Conservation (phyloP, 495 filamentous ascomycete species). For the Penicillium cataractarum region DNA sequence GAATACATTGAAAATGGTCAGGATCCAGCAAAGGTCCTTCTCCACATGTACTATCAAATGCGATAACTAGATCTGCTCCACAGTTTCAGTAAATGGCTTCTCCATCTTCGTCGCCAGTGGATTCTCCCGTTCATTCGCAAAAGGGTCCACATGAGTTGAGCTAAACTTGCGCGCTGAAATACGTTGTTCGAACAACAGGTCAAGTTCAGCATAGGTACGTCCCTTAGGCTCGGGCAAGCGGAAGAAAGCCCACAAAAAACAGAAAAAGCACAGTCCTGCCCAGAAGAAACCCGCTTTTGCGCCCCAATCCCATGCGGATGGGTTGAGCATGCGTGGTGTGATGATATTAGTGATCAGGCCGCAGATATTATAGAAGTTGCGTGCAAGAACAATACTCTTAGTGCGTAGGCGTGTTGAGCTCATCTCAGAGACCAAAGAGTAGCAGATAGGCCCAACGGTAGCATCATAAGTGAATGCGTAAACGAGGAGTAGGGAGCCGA, state of each 20-base stretch:
- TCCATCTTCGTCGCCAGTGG: not conserved
- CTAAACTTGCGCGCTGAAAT: slow-evolving; percentile 36
- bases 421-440: slow-evolving; percentile 64
- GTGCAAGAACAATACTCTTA: slow-evolving; percentile 65
- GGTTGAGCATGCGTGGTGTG: slow-evolving; percentile 70
- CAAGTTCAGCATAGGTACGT: slow-evolving; percentile 62
- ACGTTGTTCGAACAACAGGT: slow-evolving; percentile 42
- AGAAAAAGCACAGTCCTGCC: slow-evolving; percentile 53
- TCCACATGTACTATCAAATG: not conserved
- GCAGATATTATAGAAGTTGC: slow-evolving; percentile 58
- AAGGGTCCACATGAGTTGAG: slow-evolving; percentile 13
- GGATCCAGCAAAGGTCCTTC: not conserved
- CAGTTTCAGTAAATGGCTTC: not conserved
- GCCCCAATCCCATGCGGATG: slow-evolving; percentile 62
- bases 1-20: not conserved
- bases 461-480: slow-evolving; percentile 62
- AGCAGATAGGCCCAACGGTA: slow-evolving; percentile 63
- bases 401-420: slow-evolving; percentile 59
- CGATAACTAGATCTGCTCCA: not conserved
- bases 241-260: slow-evolving; percentile 51
- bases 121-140: not conserved
- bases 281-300: slow-evolving; percentile 74
- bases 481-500: slow-evolving; percentile 56
- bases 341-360: slow-evolving; percentile 58
- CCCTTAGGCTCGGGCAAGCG: slow-evolving; percentile 63